These are phyloP conservation scores for Suhomyces choctaworum DNA, from an alignment of 1,139 yeast genomes.

Conservation along the genomic window DNA sequence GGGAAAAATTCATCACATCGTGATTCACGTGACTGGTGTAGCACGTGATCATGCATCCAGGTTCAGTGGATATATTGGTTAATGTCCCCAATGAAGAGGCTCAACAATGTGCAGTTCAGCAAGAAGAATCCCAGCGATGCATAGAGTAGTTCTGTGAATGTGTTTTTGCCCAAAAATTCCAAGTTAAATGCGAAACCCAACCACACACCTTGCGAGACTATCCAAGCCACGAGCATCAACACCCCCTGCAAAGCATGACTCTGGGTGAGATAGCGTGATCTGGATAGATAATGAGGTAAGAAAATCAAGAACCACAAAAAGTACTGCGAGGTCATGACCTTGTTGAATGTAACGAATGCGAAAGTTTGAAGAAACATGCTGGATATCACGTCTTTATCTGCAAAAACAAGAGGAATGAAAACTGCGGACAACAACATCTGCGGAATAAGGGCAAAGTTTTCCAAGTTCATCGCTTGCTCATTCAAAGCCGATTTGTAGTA, in stretches of 20 bases:
- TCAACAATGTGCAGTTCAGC: constrained; percentile 65
- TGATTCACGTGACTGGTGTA: constrained; percentile 5
- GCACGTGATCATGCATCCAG: no score
- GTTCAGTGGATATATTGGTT: no score
- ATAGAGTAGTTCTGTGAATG: constrained; percentile 62
- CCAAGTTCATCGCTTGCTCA: constrained; percentile 23
- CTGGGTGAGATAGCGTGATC: constrained; percentile 35
- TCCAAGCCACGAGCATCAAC: constrained; percentile 57
- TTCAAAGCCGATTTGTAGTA: constrained; percentile 60
- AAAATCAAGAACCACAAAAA: constrained; percentile 91
- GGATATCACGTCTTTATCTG: constrained; percentile 54
- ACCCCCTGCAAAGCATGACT: constrained; percentile 33
- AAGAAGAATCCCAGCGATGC: constrained; percentile 68
- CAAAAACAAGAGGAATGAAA: constrained; percentile 59
- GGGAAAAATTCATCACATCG: constrained; percentile 8
- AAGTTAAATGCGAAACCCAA: constrained; percentile 71
- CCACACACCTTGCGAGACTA: constrained; percentile 75
- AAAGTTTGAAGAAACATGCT: constrained; percentile 86
- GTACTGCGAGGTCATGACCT: constrained; percentile 92
- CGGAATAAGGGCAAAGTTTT: constrained; percentile 74
- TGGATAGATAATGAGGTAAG: constrained; percentile 66
- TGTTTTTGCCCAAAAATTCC: constrained; percentile 74
- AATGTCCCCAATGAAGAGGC: constrained; percentile 53
- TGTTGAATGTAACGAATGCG: constrained; percentile 86
- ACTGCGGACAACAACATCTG: constrained; percentile 65